A percentile compares a stretch with the other conserved stretches of the same genome.
Conservation (phyloP, 148 eudicot species). For the Tetragonia tetragonoides region DNA sequence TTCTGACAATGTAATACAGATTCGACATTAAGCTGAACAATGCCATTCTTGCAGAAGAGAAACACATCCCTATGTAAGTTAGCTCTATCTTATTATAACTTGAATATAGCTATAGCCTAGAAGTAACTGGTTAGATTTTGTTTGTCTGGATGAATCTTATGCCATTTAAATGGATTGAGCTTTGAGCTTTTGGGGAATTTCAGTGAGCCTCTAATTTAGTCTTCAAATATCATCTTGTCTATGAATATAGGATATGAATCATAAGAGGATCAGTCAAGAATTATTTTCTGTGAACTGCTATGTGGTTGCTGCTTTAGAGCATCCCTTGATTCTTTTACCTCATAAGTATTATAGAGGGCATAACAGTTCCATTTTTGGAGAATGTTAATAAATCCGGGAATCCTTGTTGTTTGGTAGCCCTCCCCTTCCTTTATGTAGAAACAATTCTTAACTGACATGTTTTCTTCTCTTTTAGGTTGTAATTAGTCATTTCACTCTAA, state of each 20-base stretch:
- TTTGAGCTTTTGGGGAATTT: background rate
- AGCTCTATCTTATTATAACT: background rate
- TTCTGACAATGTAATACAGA: constrained; percentile 32
- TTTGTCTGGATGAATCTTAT: background rate
- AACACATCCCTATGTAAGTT: constrained; percentile 81
- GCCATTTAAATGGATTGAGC: background rate
- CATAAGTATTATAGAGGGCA: no score
- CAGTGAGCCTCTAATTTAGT: background rate
- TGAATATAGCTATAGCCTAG: background rate
- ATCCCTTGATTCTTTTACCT: background rate
- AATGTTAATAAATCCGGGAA: no score
- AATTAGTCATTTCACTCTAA: background rate
- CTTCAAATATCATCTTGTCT: background rate
- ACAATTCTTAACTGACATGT: background rate
- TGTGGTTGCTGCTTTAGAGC: background rate
- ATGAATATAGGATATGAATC: background rate
- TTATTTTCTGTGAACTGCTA: background rate
- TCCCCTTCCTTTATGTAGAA: background rate
- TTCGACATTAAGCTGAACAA: constrained; percentile 67
- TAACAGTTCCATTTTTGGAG: no score
- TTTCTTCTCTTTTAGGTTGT: background rate
- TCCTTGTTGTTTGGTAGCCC: no score
- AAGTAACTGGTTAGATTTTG: background rate
- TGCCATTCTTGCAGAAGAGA: constrained; percentile 94
- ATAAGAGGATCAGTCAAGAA: background rate